These are phyloP conservation scores for Penicillium odoratum DNA, from an alignment of 495 filamentous ascomycete genomes.

Conservation along the genomic window DNA sequence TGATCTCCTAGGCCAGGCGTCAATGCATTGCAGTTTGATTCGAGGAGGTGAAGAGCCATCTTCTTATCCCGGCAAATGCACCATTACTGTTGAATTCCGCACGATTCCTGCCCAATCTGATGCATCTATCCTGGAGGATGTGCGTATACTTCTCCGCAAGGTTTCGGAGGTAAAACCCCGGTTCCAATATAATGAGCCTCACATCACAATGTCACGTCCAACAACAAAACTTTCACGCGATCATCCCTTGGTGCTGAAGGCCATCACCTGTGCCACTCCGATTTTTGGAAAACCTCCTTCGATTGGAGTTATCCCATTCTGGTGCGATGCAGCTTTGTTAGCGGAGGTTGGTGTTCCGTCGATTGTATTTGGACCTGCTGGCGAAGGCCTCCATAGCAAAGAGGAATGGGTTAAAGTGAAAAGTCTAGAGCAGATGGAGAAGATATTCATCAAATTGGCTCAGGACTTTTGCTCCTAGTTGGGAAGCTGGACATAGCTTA, in stretches of 20 bases:
- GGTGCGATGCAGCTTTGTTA: constrained; percentile 47
- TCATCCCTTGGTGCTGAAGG: constrained; percentile 36
- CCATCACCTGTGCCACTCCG: constrained; percentile 19
- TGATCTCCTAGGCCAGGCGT: constrained; percentile 35
- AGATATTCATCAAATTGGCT: constrained; percentile 24
- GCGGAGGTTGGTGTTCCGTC: constrained; percentile 39
- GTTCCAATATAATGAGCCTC: constrained; percentile 32
- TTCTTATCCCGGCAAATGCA: constrained; percentile 46
- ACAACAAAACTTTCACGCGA: constrained; percentile 30
- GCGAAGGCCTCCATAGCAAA: constrained; percentile 43
- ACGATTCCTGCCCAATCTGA: constrained; percentile 40
- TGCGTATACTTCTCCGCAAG: constrained; percentile 16
- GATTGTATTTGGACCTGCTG: constrained; percentile 44
- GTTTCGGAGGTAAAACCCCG: constrained; percentile 22
- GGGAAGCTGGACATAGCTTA: neutral
- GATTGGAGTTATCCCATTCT: constrained; percentile 32
- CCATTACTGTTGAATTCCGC: constrained; percentile 44
- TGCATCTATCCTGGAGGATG: constrained; percentile 33
- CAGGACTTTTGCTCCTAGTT: constrained; percentile 32
- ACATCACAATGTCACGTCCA: constrained; percentile 35
- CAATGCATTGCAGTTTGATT: constrained; percentile 46
- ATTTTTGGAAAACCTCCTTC: constrained; percentile 18
- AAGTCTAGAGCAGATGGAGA: constrained; percentile 29
- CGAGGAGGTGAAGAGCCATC: constrained; percentile 49
- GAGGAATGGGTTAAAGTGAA: constrained; percentile 47